Evolutionary conservation across 2,329 filamentous ascomycete genomes (phyloP).

Genomic region (Sporothrix dimorphospora): DNA sequence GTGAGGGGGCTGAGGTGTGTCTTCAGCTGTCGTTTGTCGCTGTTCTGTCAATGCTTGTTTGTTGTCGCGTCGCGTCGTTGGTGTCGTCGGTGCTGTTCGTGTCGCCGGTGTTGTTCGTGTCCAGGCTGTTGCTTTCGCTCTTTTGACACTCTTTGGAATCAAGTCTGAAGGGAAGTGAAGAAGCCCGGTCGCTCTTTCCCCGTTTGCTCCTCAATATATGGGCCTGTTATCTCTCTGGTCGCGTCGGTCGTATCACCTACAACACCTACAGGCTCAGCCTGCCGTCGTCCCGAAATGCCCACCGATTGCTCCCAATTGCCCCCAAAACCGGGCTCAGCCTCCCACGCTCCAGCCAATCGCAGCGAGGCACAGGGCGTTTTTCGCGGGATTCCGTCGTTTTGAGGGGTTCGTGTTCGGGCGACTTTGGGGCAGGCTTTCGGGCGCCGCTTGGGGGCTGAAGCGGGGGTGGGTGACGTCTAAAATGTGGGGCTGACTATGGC

Average conservation of each 20-base stretch:
- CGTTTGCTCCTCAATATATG: background rate
- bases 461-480: background rate
- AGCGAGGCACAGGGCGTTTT: background rate
- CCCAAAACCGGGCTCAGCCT: slow-evolving; percentile 3
- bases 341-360: background rate
- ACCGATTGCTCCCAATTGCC: no score
- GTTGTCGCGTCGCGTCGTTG: background rate
- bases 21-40: background rate
- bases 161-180: background rate
- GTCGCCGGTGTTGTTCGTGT: background rate
- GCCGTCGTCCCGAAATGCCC: background rate
- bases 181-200: background rate
- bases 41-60: background rate
- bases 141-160: background rate
- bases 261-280: background rate
- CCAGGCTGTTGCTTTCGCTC: background rate
- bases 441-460: background rate
- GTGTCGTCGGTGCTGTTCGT: background rate
- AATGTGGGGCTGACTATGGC: background rate
- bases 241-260: background rate
- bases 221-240: background rate
- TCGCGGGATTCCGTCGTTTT: no score
- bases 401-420: background rate
- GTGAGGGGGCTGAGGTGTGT: background rate
- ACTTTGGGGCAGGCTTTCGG: background rate